Percentiles rank a stretch among this genome's conserved stretches.
Conservation (phyloP, 805 yeast genomes). For the Pichia deserticola region DNA sequence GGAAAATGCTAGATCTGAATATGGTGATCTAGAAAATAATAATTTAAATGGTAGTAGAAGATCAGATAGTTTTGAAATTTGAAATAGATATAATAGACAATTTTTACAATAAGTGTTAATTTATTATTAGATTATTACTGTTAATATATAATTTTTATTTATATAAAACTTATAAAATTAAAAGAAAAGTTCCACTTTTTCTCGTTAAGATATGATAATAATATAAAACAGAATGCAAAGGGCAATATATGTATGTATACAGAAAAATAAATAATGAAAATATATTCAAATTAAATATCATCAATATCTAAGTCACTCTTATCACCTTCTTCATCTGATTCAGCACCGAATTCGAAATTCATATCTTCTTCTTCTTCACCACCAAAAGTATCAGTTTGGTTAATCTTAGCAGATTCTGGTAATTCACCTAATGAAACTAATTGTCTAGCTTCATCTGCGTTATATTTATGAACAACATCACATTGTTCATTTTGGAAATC, state of each 20-base stretch:
- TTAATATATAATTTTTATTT: no score
- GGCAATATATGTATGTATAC: no score
- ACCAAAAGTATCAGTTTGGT: constrained; percentile 95
- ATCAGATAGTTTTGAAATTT: constrained; percentile 49
- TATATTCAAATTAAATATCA: constrained; percentile 55
- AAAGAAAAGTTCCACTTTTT: no score
- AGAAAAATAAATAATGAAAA: background rate
- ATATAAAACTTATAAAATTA: no score
- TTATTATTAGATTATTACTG: background rate
- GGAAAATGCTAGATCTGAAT: constrained; percentile 37
- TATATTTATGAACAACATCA: constrained; percentile 95
- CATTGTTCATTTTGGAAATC: constrained; percentile 98
- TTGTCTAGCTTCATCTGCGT: constrained; percentile 96
- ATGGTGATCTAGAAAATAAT: constrained; percentile 19
- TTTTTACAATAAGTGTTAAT: background rate
- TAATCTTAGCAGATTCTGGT: constrained; percentile 94
- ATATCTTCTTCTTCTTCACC: constrained; percentile 96
- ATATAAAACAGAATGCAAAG: no score
- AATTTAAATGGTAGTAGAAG: constrained; percentile 41
- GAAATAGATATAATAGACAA: background rate
- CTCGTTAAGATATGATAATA: no score
- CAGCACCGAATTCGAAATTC: constrained; percentile 96
- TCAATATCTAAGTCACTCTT: constrained; percentile 78
- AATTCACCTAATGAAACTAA: constrained; percentile 93
- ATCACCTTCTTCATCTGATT: constrained; percentile 71